Base-by-base conservation (phyloP, 805 yeast genomes). In the Pichia rugopelliculosa region DNA sequence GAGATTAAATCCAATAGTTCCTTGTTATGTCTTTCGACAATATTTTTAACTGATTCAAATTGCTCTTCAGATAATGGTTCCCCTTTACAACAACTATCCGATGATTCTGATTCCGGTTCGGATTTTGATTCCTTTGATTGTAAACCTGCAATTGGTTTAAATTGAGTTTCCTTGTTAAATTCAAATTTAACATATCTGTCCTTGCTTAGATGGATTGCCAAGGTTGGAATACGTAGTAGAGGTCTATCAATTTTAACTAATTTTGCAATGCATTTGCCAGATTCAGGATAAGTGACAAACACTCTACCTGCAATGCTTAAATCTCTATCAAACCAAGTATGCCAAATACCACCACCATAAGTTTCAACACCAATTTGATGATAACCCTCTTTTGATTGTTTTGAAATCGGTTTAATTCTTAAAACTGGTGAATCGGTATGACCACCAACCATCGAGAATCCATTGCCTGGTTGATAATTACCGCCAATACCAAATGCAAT, bases 301-400 rank as follows among this genome's bases (percentile, higher is more conserved):
- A 91, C 96, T 55, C 98, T 74, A 15, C 99, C 99, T 9, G 97
- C 98, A 50, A 89, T 70, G 36, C 91, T 76, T 56, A 93, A 74
- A 64, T 91, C 97, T 50, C 97, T 79, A 65, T 91, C 99, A 60
- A 93, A 91, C 97, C 98, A 91, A 6, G 96, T 79, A 62, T 87
- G 96, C 80, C 97, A 93, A 47, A 90, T 81, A 44, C 96, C 93
- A 33, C 98, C 98, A 48, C 99, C 98, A 60, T 91, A 91, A 43
- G 83, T 78, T 66, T 93, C 98, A 10, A 93, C 95, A 36, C 96
- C 98, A 18, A 93, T 80, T 64, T 90, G 96, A 47, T 80, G 74
- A 59, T 80, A 91, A 1, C 95, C 95, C 57, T 86, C 90, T 17
- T 73, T 69, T 11, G 69, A 64, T 55, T 77, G 78, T 59, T 82